A percentile compares a stretch with the other conserved stretches of the same genome.
Conservation (phyloP, 805 yeast species). For the Saccharomycopsis sp. region DNA sequence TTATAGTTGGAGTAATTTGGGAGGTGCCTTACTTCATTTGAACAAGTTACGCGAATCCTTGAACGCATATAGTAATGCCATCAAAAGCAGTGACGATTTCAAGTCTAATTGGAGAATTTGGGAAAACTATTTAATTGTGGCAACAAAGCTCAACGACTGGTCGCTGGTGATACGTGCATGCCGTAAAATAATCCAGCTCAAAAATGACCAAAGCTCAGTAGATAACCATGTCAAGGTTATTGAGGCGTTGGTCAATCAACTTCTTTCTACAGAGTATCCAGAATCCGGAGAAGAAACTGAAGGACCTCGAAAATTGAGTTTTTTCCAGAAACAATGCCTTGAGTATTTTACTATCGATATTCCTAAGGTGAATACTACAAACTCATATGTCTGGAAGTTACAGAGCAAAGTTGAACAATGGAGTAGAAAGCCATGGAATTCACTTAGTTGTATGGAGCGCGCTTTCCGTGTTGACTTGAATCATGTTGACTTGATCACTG, state of each 20-base stretch:
- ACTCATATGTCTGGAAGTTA: slow-evolving; percentile 62
- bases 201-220: slow-evolving; percentile 51
- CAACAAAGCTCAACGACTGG: slow-evolving; percentile 82
- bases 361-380: slow-evolving; percentile 61
- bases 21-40: slow-evolving; percentile 63
- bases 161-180: slow-evolving; percentile 75
- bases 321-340: slow-evolving; percentile 62
- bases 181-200: slow-evolving; percentile 51
- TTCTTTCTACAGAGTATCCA: slow-evolving; percentile 48
- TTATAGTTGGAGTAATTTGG: slow-evolving; percentile 87
- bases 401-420: slow-evolving; percentile 83
- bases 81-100: slow-evolving; percentile 55
- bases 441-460: slow-evolving; percentile 78
- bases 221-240: slow-evolving; percentile 70
- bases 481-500: slow-evolving; percentile 54
- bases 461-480: slow-evolving; percentile 71
- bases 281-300: slow-evolving; percentile 23
- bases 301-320: slow-evolving; percentile 34
- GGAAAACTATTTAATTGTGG: slow-evolving; percentile 80
- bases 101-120: slow-evolving; percentile 82
- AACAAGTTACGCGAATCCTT: slow-evolving; percentile 73
- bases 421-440: slow-evolving; percentile 83
- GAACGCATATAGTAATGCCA: slow-evolving; percentile 76
- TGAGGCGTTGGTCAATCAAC: slow-evolving; percentile 62
- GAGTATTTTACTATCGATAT: slow-evolving; percentile 65